These are phyloP conservation scores for Fusarium nelsonii DNA, from an alignment of 2,329 filamentous ascomycete species.

Conservation along the genomic window DNA sequence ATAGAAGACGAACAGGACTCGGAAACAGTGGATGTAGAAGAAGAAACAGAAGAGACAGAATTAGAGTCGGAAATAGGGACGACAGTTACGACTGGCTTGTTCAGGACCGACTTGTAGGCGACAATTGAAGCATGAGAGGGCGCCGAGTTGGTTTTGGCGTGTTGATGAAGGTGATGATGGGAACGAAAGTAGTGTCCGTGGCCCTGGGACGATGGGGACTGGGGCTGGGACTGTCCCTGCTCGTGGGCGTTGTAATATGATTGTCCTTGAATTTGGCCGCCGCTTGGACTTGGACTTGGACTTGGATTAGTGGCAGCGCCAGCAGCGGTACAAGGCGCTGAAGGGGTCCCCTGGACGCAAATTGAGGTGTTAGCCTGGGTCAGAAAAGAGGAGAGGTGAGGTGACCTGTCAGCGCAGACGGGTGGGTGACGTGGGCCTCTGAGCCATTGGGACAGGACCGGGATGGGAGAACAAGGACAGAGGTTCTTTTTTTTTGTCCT, in stretches of 20 bases:
- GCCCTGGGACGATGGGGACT: conserved; percentile 5
- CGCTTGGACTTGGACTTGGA: conserved; percentile 5
- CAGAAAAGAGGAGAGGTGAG: neutral
- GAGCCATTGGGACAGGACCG: conserved; percentile 35
- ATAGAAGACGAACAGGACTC: conserved; percentile 39
- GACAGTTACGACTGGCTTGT: conserved; percentile 40
- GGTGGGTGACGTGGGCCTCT: conserved; percentile 49
- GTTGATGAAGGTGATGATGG: conserved; percentile 37
- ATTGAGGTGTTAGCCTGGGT: conserved; percentile 38
- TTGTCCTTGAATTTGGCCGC: conserved; percentile 12
- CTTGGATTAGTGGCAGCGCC: conserved; percentile 15
- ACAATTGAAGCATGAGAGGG: conserved; percentile 38
- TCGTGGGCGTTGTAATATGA: conserved; percentile 1
- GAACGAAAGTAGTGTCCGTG: conserved; percentile 42
- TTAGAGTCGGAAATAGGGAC: conserved; percentile 39
- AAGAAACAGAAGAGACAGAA: conserved; percentile 38
- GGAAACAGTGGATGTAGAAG: conserved; percentile 37
- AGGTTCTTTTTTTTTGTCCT: neutral
- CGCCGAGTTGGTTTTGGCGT: conserved; percentile 36
- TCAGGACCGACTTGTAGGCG: conserved; percentile 43
- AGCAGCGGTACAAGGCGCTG: conserved; percentile 18
- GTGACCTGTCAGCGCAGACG: conserved; percentile 44
- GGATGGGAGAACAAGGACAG: neutral
- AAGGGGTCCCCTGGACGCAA: conserved; percentile 33
- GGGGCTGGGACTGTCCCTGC: conserved; percentile 13